Percentiles rank a stretch among this genome's conserved stretches.
phyloP scores from a whole-genome alignment of 202 grass and related monocot species.

The Dendrocalamus latiflorus region DNA sequence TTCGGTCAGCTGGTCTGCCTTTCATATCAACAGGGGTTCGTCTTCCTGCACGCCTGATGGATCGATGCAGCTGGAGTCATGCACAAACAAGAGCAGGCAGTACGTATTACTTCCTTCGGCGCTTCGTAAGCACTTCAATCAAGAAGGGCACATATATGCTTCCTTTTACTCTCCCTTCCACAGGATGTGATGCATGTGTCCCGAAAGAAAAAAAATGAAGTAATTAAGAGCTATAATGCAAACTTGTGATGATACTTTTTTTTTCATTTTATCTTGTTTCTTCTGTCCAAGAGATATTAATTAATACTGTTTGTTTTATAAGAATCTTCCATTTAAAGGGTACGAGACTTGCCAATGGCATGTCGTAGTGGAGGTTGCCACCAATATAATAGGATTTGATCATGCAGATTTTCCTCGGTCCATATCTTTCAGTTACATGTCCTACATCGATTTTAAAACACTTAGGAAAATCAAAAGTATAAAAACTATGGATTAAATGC shows the following conservation, averaged over 20 bases:
- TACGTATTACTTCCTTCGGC: no score
- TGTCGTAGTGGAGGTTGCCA: not conserved
- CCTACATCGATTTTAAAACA: not conserved
- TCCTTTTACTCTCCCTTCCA: not conserved
- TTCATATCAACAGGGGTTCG: not conserved
- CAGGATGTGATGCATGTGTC: not conserved
- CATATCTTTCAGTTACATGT: not conserved
- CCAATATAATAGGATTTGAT: not conserved
- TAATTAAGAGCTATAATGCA: not conserved
- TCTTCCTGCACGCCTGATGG: not conserved
- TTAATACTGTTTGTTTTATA: not conserved
- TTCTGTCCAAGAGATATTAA: not conserved
- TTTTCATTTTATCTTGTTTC: not conserved
- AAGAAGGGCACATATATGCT: no score
- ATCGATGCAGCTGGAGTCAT: no score
- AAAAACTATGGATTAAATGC: not conserved
- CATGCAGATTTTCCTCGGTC: not conserved
- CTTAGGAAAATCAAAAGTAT: not conserved
- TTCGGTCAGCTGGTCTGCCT: not conserved
- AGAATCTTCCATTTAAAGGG: not conserved
- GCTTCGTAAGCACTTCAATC: no score
- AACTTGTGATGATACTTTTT: not conserved
- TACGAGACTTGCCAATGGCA: not conserved
- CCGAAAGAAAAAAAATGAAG: no score
- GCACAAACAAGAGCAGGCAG: no score